Percentiles rank a stretch among this genome's conserved stretches.
Evolutionary conservation across 176 grass and related monocot species (phyloP).

Genomic region (Carex scoparia): DNA sequence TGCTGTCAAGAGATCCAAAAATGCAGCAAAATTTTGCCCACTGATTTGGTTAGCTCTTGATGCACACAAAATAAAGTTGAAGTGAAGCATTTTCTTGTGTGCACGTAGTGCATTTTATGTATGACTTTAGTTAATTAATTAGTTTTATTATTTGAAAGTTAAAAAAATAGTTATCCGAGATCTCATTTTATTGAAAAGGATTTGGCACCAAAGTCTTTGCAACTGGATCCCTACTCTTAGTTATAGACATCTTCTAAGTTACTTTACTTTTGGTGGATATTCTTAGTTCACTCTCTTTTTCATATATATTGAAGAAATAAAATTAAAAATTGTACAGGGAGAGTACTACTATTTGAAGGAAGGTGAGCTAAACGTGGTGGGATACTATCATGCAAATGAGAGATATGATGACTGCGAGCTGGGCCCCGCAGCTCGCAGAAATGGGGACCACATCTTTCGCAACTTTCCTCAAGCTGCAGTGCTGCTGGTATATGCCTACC

Average conservation of each 20-base stretch:
- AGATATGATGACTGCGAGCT: slow-evolving; percentile 64
- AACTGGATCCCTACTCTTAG: background rate
- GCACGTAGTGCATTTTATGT: background rate
- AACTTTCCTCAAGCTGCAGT: slow-evolving; percentile 85
- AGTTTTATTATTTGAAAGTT: background rate
- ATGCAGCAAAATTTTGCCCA: background rate
- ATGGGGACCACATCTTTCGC: slow-evolving; percentile 90
- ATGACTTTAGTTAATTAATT: background rate
- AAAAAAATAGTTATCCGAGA: background rate
- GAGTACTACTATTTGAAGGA: slow-evolving; percentile 66
- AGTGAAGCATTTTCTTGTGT: background rate
- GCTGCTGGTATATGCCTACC: slow-evolving; percentile 42
- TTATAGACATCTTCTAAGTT: background rate
- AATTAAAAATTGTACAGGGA: slow-evolving; percentile 15
- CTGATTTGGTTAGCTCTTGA: background rate
- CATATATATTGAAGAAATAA: background rate
- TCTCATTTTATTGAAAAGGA: background rate
- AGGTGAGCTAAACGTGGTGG: slow-evolving; percentile 63
- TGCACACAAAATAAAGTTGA: background rate
- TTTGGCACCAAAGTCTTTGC: background rate
- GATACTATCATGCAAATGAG: slow-evolving; percentile 97
- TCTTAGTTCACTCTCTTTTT: background rate
- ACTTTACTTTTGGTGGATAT: background rate
- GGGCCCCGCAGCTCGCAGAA: slow-evolving; percentile 64
- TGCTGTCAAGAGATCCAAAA: background rate